Conservation (phyloP, 331 rosid species). For the Acacia concinna region DNA sequence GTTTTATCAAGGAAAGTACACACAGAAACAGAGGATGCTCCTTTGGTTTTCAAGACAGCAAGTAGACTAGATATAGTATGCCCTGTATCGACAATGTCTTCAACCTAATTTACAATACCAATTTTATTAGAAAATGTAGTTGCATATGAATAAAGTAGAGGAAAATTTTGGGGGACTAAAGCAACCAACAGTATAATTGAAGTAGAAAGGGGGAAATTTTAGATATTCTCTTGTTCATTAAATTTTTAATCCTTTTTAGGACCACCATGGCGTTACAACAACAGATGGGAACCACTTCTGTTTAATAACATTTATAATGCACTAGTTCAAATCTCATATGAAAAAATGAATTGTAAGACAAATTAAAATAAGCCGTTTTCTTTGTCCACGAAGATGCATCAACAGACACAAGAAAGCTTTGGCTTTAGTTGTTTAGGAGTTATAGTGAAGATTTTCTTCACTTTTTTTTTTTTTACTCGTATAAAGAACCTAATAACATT, state of each 20-base stretch:
- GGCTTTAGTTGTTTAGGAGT: not conserved
- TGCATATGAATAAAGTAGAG: not conserved
- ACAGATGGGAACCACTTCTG: not conserved
- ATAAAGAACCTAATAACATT: not conserved
- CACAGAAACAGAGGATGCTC: conserved; percentile 77
- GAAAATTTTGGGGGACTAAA: not conserved
- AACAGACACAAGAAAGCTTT: not conserved
- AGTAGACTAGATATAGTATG: conserved; percentile 56
- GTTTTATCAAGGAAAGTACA: conserved; percentile 91
- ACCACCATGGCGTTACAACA: not conserved
- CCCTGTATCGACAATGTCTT: conserved; percentile 87
- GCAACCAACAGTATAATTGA: not conserved
- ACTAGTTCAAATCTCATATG: not conserved
- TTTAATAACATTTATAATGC: not conserved
- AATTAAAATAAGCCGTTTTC: not conserved
- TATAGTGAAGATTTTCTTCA: not conserved
- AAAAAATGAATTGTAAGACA: not conserved
- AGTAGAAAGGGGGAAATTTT: not conserved
- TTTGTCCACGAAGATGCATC: not conserved
- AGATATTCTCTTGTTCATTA: not conserved
- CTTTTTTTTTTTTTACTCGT: not conserved
- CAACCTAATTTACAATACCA: conserved; percentile 51
- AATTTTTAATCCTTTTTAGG: not conserved
- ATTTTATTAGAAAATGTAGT: not conserved
- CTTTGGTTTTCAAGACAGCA: conserved; percentile 63